These are phyloP conservation scores for Schizonepeta tenuifolia DNA, from an alignment of 257 asterid genomes.

Conservation along the genomic window DNA sequence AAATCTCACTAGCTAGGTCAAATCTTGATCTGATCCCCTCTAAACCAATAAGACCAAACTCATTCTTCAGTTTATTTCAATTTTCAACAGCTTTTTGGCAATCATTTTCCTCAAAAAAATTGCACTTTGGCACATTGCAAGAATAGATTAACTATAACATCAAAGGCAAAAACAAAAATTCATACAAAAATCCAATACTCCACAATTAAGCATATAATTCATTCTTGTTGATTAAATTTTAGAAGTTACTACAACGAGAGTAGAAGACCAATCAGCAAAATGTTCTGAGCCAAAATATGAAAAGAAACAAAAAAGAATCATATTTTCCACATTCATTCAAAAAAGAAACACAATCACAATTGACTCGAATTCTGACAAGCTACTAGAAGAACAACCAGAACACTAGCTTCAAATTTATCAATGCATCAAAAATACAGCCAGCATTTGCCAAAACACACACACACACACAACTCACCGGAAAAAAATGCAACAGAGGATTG, in stretches of 20 bases:
- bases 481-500: slow-evolving; percentile 58
- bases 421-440: slow-evolving; percentile 26
- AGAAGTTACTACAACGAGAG: background rate
- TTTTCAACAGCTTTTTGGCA: background rate
- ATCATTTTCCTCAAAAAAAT: background rate
- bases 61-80: slow-evolving; percentile 14
- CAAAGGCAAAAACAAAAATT: background rate
- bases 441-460: background rate
- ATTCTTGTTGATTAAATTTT: background rate
- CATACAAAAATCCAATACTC: background rate
- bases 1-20: background rate
- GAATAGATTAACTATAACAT: slow-evolving; percentile 3
- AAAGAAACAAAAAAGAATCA: background rate
- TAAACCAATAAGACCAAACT: slow-evolving; percentile 8
- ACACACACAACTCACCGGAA: slow-evolving; percentile 39
- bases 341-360: background rate
- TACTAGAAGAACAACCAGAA: background rate
- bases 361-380: slow-evolving; percentile 4
- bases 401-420: background rate
- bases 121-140: background rate
- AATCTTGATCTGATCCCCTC: background rate
- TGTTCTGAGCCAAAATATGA: background rate
- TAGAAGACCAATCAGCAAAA: background rate
- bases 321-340: background rate
- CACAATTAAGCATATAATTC: background rate